phyloP scores from a whole-genome alignment of 2,329 filamentous ascomycete species.

The Xylaria sp. region DNA sequence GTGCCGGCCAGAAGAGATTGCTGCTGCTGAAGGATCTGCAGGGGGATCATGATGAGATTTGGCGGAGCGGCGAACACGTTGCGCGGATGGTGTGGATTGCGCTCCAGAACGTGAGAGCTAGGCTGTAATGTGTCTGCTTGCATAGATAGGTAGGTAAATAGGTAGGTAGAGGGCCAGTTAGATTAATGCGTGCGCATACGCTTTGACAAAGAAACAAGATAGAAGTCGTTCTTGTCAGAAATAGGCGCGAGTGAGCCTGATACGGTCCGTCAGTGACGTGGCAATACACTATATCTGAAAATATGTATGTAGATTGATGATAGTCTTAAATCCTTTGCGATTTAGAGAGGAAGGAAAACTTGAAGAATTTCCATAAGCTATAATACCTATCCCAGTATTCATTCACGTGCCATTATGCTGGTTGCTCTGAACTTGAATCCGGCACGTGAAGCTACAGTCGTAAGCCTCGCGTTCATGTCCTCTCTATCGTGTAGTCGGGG shows the following conservation, averaged over 20 bases:
- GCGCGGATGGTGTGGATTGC: slow-evolving; percentile 55
- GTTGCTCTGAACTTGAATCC: neutral
- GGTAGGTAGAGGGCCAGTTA: too few relatives aligned
- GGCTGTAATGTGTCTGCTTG: neutral
- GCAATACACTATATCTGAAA: neutral
- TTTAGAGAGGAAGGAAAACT: neutral
- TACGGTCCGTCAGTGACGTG: neutral
- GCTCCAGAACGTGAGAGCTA: slow-evolving; percentile 32
- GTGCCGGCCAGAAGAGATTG: slow-evolving; percentile 38
- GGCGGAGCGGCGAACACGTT: slow-evolving; percentile 68
- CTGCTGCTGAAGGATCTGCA: slow-evolving; percentile 58
- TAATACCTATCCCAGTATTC: neutral
- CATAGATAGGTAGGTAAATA: neutral
- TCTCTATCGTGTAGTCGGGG: neutral
- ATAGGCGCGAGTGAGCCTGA: neutral
- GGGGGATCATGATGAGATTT: slow-evolving; percentile 72
- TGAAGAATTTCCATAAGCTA: neutral
- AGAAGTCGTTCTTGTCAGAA: neutral
- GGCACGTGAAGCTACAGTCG: neutral
- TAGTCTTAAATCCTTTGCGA: neutral
- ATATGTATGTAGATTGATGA: neutral
- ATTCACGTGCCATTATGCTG: neutral
- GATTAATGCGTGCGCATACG: neutral
- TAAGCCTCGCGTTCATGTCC: neutral
- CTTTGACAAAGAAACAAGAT: neutral